These are phyloP conservation scores for Grosmannia huntii DNA, from an alignment of 2,329 filamentous ascomycete species.

Conservation along the genomic window DNA sequence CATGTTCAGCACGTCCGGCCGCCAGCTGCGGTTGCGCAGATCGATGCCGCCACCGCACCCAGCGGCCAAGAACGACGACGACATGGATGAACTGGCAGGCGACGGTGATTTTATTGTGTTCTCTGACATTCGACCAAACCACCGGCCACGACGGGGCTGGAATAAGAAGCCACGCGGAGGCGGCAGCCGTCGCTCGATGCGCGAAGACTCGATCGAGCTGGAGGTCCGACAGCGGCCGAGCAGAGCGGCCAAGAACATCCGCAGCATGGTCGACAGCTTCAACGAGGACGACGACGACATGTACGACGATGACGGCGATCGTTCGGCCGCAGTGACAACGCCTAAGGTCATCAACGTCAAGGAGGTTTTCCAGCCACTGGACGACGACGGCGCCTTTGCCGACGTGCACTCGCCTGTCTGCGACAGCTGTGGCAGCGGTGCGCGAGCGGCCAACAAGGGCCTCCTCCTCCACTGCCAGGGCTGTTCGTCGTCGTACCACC, in stretches of 20 bases:
- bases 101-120: slow-evolving; percentile 17
- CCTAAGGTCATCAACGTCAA: slow-evolving; percentile 52
- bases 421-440: slow-evolving; percentile 51
- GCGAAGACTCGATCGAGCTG: slow-evolving; percentile 34
- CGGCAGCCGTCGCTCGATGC: neutral
- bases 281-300: slow-evolving; percentile 34
- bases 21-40: slow-evolving; percentile 2
- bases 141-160: slow-evolving; percentile 7
- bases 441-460: slow-evolving; percentile 46
- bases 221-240: slow-evolving; percentile 33
- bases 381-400: slow-evolving; percentile 46
- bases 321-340: slow-evolving; percentile 20
- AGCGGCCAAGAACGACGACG: neutral
- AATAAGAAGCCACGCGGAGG: neutral
- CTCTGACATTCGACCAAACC: slow-evolving; percentile 15
- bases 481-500: slow-evolving; percentile 75
- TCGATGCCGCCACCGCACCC: neutral
- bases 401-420: slow-evolving; percentile 58
- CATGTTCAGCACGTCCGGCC: neutral
- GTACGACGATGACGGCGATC: slow-evolving; percentile 33
- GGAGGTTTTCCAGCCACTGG: slow-evolving; percentile 57
- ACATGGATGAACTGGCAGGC: slow-evolving; percentile 18
- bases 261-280: slow-evolving; percentile 33
- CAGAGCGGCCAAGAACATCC: slow-evolving; percentile 24
- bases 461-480: slow-evolving; percentile 80